phyloP scores from a whole-genome alignment of 371 early-diverging fungal genomes.

The Mortierella sp. region DNA sequence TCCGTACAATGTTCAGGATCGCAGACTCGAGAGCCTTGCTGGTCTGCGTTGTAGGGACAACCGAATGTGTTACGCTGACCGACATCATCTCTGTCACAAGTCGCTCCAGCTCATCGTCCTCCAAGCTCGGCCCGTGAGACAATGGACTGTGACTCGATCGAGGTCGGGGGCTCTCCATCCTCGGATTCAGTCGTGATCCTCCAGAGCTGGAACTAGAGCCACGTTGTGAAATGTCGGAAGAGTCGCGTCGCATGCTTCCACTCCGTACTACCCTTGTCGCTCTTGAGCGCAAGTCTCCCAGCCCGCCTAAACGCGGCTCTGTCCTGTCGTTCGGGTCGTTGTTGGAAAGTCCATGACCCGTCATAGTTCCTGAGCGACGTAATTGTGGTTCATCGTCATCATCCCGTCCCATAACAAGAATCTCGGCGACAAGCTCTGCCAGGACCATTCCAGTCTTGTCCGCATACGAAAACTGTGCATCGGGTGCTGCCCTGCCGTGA shows the following conservation, averaged over 20 bases:
- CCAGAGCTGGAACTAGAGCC: slow-evolving; percentile 10
- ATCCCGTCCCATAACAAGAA: slow-evolving; percentile 41
- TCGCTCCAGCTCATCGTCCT: slow-evolving; percentile 45
- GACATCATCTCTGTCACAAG: slow-evolving; percentile 53
- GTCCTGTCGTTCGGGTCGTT: slow-evolving; percentile 1
- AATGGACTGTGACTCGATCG: slow-evolving; percentile 31
- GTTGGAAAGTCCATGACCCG: not conserved
- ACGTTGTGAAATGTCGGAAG: slow-evolving; percentile 35
- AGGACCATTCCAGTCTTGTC: slow-evolving; percentile 43
- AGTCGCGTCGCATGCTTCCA: slow-evolving; percentile 51
- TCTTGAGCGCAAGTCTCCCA: slow-evolving; percentile 46
- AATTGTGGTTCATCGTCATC: slow-evolving; percentile 23
- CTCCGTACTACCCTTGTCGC: slow-evolving; percentile 46
- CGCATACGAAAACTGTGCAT: slow-evolving; percentile 38
- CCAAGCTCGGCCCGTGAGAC: slow-evolving; percentile 15
- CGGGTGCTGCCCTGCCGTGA: slow-evolving; percentile 8
- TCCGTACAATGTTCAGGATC: slow-evolving; percentile 24
- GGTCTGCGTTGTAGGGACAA: slow-evolving; percentile 22
- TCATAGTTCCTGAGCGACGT: slow-evolving; percentile 8
- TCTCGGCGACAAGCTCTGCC: slow-evolving; percentile 51
- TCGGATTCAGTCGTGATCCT: slow-evolving; percentile 32
- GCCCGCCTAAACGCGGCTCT: slow-evolving; percentile 38
- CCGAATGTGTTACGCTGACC: slow-evolving; percentile 37
- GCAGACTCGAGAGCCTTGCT: slow-evolving; percentile 33
- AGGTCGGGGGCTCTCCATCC: slow-evolving; percentile 27